A percentile compares a stretch with the other conserved stretches of the same genome.
phyloP scores from a whole-genome alignment of 1,284 basidiomycete species.

The Irpex sp. region DNA sequence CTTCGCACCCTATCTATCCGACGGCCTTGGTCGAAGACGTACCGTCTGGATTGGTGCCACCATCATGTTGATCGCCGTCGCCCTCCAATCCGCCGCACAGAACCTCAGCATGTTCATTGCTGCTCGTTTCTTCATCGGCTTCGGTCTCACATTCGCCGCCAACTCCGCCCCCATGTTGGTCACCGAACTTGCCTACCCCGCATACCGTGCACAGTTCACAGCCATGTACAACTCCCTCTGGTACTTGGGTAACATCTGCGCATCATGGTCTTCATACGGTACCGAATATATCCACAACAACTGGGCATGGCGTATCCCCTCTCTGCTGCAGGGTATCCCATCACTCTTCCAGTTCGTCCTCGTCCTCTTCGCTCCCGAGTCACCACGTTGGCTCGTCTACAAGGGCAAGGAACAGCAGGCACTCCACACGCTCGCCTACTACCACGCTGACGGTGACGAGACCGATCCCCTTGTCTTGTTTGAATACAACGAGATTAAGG shows the following conservation, averaged over 20 bases:
- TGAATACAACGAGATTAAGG: conserved; percentile 76
- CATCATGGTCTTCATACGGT: conserved; percentile 75
- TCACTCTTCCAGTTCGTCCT: conserved; percentile 58
- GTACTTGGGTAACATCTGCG: conserved; percentile 73
- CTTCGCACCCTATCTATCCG: conserved; percentile 67
- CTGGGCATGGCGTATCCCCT: conserved; percentile 78
- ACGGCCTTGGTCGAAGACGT: conserved; percentile 60
- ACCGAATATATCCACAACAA: conserved; percentile 60
- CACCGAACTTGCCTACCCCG: conserved; percentile 75
- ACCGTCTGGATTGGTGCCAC: conserved; percentile 61
- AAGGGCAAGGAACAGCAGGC: conserved; percentile 64
- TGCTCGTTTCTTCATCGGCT: conserved; percentile 76
- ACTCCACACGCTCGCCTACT: conserved; percentile 61
- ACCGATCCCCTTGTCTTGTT: conserved; percentile 70
- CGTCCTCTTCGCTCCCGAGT: conserved; percentile 64
- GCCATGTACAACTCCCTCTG: conserved; percentile 78
- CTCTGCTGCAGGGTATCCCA: conserved; percentile 61
- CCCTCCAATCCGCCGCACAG: conserved; percentile 65
- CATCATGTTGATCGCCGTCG: conserved; percentile 66
- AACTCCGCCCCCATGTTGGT: conserved; percentile 73
- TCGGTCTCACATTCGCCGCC: conserved; percentile 72
- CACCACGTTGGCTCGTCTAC: conserved; percentile 66
- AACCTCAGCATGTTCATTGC: conserved; percentile 81
- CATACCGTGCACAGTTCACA: conserved; percentile 69
- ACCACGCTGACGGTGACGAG: conserved; percentile 70